Evolutionary conservation across 2,329 filamentous ascomycete genomes (phyloP), one percentile per base, ranked within the genome.

Genomic region (Colletotrichum lindemuthianum): DNA sequence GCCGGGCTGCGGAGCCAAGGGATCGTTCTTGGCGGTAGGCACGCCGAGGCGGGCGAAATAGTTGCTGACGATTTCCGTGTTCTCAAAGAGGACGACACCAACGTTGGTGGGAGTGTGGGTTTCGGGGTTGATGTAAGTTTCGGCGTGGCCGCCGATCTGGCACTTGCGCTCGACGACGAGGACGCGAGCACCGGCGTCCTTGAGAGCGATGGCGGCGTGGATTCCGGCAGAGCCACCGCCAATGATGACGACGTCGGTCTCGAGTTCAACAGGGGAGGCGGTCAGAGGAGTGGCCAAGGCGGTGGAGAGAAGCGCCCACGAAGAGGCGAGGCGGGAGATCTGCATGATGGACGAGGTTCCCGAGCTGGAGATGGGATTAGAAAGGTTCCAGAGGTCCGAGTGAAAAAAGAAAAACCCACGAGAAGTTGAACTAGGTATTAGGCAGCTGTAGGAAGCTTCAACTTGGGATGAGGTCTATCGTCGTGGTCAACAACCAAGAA

Each of bases 141-240:
- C 69, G 0, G 75, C 76, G 60, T 82, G 77, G 6, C 81, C 79
- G 8, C 80, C 81, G 2, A 81, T 70, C 2, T 67, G 55, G 15
- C 58, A 54, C 49, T 78, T 68, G 51, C 73, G 72, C 65, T 84
- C 81, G 36, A 82, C 66, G 1, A 83, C 67, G 2, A 76, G 71
- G 16, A 82, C 72, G 4, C 63, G 76, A 34, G 77, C 73, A 44
- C 74, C 74, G 41, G 70, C 55, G 40, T 82, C 74, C 10, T 74
- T 71, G 9, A 84, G 72, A 7, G 69, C 60, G 44, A 81, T 74
- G 5, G 80, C 79, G 9, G 77, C 72, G 65, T 81, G 76, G 0
- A 75, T 78, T 6, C 80, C 80, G 24, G 72, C 67, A 2, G 76
- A 71, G 33, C 81, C 81, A 3, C 79, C 80, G 41, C 81, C 80